Base-by-base conservation (phyloP, 2,329 filamentous ascomycete species). In the Arthrobotrys entomopaga region DNA sequence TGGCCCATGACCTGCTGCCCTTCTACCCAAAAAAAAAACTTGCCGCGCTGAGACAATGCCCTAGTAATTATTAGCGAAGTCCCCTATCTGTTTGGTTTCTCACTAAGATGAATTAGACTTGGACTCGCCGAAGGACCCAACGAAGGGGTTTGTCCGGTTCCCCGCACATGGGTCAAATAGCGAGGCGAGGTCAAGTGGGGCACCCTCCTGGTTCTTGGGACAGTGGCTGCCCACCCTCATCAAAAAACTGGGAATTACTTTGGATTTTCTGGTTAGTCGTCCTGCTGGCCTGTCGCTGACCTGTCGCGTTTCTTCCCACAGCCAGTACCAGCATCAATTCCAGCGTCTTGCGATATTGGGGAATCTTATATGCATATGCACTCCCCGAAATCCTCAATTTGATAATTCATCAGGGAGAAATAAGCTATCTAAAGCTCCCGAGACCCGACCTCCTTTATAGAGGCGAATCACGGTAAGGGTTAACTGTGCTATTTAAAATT, bases 131-230 rank as follows among this genome's bases (percentile, higher is more conserved):
- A 73, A 73, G 42, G 69, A 73, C 69, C 69, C 69, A 73, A 64
- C 69, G 66, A 66, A 73, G 69, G 69, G 69, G 69, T 65, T 66
- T 64, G 61, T 65, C 69, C 69, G 69, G 61, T 73, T 73, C 69
- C 69, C 69, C 69, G 69, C 40, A 48, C 69, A 73, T 66, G 69
- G 69, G 53, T 73, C n/a, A 8, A 46, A 29, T 16, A 10, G 56
- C 48, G 65, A 73, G 57, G 69, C 69, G 69, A 73, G 52, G 43
- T 42, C 61, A 42, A 56, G 60, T 73, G 69, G 63, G 53, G 54
- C 54, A 38, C n/a, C 24, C 48, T 66, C 69, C 69, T 73, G 61
- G 69, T 73, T 63, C 61, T 40, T 48, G 69, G 69, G 69, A 50
- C 50, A 50, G 69, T 73, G 69, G 61, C 69, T 65, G 22, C 61